These are phyloP conservation scores for Naganishia onofrii DNA, from an alignment of 768 basidiomycete species.

Conservation along the genomic window DNA sequence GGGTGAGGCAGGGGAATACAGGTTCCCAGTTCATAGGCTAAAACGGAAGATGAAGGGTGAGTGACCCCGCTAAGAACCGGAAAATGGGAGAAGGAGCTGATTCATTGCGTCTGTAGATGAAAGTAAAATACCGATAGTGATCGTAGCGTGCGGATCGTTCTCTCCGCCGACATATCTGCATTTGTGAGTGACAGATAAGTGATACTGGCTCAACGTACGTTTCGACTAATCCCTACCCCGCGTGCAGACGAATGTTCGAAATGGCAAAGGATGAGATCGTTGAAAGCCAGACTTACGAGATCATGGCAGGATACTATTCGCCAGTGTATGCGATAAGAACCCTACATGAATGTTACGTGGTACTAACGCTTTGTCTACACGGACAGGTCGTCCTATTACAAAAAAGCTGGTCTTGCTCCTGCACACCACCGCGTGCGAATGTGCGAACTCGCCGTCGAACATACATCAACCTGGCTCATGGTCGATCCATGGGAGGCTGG, in stretches of 20 bases:
- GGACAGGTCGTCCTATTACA: slow-evolving; percentile 61
- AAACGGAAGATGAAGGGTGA: slow-evolving; percentile 50
- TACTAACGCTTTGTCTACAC: background rate
- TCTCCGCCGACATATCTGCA: slow-evolving; percentile 97
- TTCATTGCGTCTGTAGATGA: slow-evolving; percentile 13
- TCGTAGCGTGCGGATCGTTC: slow-evolving; percentile 94
- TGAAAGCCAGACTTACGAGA: slow-evolving; percentile 88
- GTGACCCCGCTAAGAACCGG: slow-evolving; percentile 35
- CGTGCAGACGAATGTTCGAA: slow-evolving; percentile 82
- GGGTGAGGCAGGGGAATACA: slow-evolving; percentile 49
- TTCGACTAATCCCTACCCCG: background rate
- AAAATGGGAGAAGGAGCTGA: background rate
- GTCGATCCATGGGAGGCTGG: slow-evolving; percentile 97
- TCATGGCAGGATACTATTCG: slow-evolving; percentile 92
- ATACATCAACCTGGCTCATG: slow-evolving; percentile 92
- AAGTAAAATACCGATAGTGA: slow-evolving; percentile 31
- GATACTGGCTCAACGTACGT: slow-evolving; percentile 24
- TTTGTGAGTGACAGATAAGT: slow-evolving; percentile 53
- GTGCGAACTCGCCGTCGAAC: slow-evolving; percentile 74
- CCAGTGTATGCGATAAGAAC: slow-evolving; percentile 65
- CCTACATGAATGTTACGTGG: slow-evolving; percentile 49
- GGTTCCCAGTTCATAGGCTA: slow-evolving; percentile 52
- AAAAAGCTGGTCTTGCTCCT: slow-evolving; percentile 88
- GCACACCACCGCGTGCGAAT: slow-evolving; percentile 77
- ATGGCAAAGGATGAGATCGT: slow-evolving; percentile 94